Conservation (phyloP, 2,329 filamentous ascomycete genomes). For the Paecilomyces niveus region DNA sequence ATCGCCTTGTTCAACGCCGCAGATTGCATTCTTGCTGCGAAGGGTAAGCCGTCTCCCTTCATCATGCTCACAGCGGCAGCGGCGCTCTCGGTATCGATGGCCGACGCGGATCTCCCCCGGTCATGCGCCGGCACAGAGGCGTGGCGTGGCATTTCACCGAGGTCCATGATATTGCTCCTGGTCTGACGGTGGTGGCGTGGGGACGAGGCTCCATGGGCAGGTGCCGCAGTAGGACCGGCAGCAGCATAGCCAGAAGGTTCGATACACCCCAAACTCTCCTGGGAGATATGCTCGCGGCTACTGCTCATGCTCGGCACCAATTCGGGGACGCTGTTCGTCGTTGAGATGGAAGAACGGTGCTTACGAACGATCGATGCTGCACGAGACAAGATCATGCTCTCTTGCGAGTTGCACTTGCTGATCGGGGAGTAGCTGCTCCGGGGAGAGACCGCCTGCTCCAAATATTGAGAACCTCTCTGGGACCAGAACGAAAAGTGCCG, state of each 20-base stretch:
- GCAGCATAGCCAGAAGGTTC: slow-evolving; percentile 2
- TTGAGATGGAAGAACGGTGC: slow-evolving; percentile 41
- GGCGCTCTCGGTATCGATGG: slow-evolving; percentile 18
- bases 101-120: slow-evolving; percentile 30
- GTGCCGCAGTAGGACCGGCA: neutral
- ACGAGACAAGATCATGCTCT: slow-evolving; percentile 48
- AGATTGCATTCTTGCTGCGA: slow-evolving; percentile 14
- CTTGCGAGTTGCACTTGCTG: slow-evolving; percentile 52
- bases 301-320: slow-evolving; percentile 33
- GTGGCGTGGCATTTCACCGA: slow-evolving; percentile 3
- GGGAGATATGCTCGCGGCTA: slow-evolving; percentile 28
- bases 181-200: slow-evolving; percentile 30
- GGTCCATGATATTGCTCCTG: neutral
- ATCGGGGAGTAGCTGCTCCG: slow-evolving; percentile 46
- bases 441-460: slow-evolving; percentile 30
- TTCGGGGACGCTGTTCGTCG: slow-evolving; percentile 36
- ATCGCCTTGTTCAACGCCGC: slow-evolving; percentile 17
- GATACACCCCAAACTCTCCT: slow-evolving; percentile 13
- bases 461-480: slow-evolving; percentile 34
- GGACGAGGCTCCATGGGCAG: slow-evolving; percentile 15
- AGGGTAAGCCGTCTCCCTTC: slow-evolving; percentile 13
- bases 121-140: slow-evolving; percentile 22
- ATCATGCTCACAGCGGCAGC: slow-evolving; percentile 2
- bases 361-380: slow-evolving; percentile 41
- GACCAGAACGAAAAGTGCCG: slow-evolving; percentile 41